Base-by-base conservation (phyloP, 345 rosid genomes). In the Syzygium oleosum region DNA sequence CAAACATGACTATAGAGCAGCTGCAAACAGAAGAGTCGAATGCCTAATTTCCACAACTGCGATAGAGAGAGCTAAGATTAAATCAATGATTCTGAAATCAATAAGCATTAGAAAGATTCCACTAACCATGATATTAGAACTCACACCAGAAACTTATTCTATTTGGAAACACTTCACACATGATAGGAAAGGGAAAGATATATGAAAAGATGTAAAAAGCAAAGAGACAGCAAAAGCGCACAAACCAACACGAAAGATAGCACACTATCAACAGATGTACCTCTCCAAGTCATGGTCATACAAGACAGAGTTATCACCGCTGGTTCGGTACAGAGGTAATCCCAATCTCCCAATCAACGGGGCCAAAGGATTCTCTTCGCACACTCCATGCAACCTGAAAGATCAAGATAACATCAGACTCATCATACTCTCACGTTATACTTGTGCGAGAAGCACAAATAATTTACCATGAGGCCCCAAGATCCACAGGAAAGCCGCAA, bases 261-360 rank as follows among this genome's bases (percentile, higher is more conserved):
- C 79, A 84, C 17, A 86, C 68, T 9, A 85, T 63, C 65, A 19
- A 49, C 5, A 51, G 34, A 29, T 6, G 84, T 85, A 96, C 99
- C 99, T 98, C 92, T 98, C 97, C 52, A 98, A 91, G 89, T 98
- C 99, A 89, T 98, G 99, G 90, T 96, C 99, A 90, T 95, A 98
- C 91, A 96, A 88, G 88, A 98, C 98, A 1, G 99, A 98, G 87
- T 98, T 95, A 90, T 98, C 99, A 85, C 98, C 99, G 19, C 99
- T 95, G 34, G 99, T 98, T 79, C 99, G 97, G 88, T 98, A 98
- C 38, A 98, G 85, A 27, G 99, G 99, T 43, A 98, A 87, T 77
- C 99, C 99, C 83, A 98, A 84, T 89, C 97, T 95, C 78, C 99
- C 92, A 87, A 98, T 95, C 52, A 98, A 88, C 34, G 99, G 94